phyloP scores from a whole-genome alignment of 352 stramenopile genomes.

The Phytopythium delawarense region DNA sequence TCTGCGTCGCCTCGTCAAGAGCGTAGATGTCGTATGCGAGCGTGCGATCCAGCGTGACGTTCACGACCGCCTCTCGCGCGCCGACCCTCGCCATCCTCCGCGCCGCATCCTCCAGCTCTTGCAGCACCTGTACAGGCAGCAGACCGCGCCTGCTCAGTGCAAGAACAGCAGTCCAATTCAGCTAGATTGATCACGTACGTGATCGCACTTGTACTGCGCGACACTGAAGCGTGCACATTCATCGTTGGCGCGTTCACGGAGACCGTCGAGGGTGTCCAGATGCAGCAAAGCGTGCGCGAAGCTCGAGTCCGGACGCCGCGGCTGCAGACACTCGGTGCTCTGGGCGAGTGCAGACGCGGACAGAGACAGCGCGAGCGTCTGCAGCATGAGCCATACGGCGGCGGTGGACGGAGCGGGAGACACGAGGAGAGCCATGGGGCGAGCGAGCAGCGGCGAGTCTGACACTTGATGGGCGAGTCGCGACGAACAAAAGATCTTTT shows the following conservation, averaged over 20 bases:
- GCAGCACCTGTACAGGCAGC: constrained; percentile 19
- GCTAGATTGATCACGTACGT: constrained; percentile 9
- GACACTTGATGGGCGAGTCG: background rate
- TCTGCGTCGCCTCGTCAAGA: constrained; percentile 6
- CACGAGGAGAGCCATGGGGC: background rate
- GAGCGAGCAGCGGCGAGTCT: background rate
- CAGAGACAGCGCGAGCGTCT: background rate
- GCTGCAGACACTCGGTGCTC: constrained; percentile 13
- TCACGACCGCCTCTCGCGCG: constrained; percentile 43
- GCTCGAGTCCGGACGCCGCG: constrained; percentile 22
- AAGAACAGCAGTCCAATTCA: no score
- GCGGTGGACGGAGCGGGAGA: background rate
- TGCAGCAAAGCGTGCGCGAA: constrained; percentile 28
- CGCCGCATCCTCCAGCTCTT: constrained; percentile 18
- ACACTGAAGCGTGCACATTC: constrained; percentile 22
- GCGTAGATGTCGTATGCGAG: constrained; percentile 37
- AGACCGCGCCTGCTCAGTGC: background rate
- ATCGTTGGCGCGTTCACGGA: constrained; percentile 20
- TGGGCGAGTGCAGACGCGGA: background rate
- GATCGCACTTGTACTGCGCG: constrained; percentile 26
- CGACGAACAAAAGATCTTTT: background rate
- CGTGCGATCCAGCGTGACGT: constrained; percentile 52
- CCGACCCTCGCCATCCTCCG: constrained; percentile 35
- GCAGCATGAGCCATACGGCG: background rate
- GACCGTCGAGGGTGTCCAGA: constrained; percentile 27